Percentiles rank a stretch among this genome's conserved stretches.
phyloP scores from a whole-genome alignment of 2,329 filamentous ascomycete genomes.

The Calonectria pseudoreteaudii region DNA sequence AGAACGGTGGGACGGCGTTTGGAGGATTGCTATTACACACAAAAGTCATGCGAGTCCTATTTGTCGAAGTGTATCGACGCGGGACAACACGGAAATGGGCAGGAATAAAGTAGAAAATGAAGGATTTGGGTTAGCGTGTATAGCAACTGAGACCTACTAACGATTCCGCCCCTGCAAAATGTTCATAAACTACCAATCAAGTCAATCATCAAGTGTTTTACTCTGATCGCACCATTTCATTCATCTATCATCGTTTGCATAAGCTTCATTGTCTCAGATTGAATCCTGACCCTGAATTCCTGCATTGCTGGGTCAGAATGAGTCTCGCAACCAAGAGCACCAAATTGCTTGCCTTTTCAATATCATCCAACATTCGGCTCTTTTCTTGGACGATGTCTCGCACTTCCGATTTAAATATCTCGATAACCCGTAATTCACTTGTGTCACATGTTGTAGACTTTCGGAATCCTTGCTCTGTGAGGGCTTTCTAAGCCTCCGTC shows the following conservation, averaged over 20 bases:
- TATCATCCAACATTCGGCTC: conserved; percentile 35
- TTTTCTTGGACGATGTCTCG: conserved; percentile 38
- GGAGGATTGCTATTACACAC: conserved; percentile 31
- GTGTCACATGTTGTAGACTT: background rate
- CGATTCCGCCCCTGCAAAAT: background rate
- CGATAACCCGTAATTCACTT: background rate
- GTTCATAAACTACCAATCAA: background rate
- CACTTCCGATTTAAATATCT: conserved; percentile 34
- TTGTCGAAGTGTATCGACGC: conserved; percentile 16
- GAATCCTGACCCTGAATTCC: conserved; percentile 44
- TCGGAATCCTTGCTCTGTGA: conserved; percentile 5
- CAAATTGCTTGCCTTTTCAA: conserved; percentile 42
- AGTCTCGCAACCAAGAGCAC: rapidly evolving
- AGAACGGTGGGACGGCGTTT: conserved; percentile 36
- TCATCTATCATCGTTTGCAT: conserved; percentile 42
- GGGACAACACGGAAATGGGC: background rate
- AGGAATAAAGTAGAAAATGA: conserved; percentile 41
- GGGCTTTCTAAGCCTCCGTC: conserved; percentile 32
- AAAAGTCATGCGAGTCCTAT: conserved; percentile 31
- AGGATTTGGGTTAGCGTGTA: conserved; percentile 32
- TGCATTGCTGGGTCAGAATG: conserved; percentile 20
- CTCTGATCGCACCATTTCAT: background rate
- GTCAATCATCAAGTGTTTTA: background rate
- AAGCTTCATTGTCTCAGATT: conserved; percentile 41
- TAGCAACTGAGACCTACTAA: background rate